Conservation (phyloP, 1,139 yeast species). For the Chernovozyma aurita region DNA sequence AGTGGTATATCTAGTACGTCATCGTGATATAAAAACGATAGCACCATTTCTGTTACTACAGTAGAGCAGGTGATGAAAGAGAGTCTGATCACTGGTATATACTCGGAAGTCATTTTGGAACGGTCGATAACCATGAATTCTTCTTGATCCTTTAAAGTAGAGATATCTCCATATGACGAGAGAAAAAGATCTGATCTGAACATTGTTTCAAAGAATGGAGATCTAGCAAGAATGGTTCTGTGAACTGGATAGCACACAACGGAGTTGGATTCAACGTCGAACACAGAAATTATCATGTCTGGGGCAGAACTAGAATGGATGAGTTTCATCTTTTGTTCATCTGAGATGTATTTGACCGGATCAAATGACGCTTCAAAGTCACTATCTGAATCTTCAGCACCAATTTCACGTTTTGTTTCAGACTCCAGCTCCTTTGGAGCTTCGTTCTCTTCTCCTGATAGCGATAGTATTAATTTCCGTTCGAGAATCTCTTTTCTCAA, state of each 20-base stretch:
- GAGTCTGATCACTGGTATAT: conserved; percentile 29
- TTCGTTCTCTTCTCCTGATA: background rate
- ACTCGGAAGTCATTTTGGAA: conserved; percentile 13
- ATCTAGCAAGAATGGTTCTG: conserved; percentile 53
- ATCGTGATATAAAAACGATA: conserved; percentile 61
- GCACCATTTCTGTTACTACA: conserved; percentile 48
- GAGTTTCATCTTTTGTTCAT: conserved; percentile 15
- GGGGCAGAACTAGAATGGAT: conserved; percentile 31
- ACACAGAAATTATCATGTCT: conserved; percentile 44
- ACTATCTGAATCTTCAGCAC: conserved; percentile 16
- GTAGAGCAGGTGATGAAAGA: conserved; percentile 20
- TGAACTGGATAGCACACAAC: conserved; percentile 56
- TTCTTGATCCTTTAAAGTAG: conserved; percentile 6
- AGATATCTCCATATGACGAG: conserved; percentile 5
- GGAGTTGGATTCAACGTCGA: conserved; percentile 24
- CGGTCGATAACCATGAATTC: conserved; percentile 17
- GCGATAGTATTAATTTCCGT: conserved; percentile 10
- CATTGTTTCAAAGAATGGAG: conserved; percentile 65
- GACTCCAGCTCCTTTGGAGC: conserved; percentile 11
- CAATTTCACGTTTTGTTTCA: conserved; percentile 7
- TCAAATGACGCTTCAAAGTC: conserved; percentile 27
- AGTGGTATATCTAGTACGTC: conserved; percentile 46
- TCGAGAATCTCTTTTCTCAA: conserved; percentile 36
- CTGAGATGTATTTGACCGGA: conserved; percentile 14
- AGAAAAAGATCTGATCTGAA: conserved; percentile 45